These are phyloP conservation scores for Apiotrichum domesticum DNA, from an alignment of 1,284 basidiomycete genomes.

Conservation along the genomic window DNA sequence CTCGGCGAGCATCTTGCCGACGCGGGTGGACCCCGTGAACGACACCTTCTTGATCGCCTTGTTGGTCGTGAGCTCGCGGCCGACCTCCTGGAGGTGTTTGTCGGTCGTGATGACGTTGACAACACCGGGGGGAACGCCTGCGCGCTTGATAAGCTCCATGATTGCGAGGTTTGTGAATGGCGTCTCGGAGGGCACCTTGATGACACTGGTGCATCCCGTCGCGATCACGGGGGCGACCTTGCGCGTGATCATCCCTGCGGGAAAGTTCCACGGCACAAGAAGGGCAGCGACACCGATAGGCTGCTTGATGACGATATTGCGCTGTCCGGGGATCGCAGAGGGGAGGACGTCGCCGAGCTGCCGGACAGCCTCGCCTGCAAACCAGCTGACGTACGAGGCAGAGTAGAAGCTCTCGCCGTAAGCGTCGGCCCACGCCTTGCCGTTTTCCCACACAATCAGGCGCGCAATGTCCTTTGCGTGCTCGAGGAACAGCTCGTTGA, in stretches of 20 bases:
- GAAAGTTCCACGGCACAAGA: slow-evolving; percentile 67
- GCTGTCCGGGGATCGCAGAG: slow-evolving; percentile 61
- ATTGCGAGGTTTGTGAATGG: slow-evolving; percentile 84
- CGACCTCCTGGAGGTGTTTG: slow-evolving; percentile 37
- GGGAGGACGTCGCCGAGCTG: slow-evolving; percentile 71
- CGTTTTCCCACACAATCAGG: slow-evolving; percentile 64
- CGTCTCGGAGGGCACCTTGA: slow-evolving; percentile 94
- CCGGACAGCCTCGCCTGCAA: slow-evolving; percentile 81
- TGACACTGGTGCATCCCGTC: slow-evolving; percentile 90
- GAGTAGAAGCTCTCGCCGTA: slow-evolving; percentile 76
- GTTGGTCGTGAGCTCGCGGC: slow-evolving; percentile 44
- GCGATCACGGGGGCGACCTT: slow-evolving; percentile 63
- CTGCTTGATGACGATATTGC: slow-evolving; percentile 91
- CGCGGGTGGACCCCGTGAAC: slow-evolving; percentile 84
- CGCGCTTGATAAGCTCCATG: slow-evolving; percentile 65
- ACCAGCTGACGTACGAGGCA: slow-evolving; percentile 76
- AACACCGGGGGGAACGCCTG: slow-evolving; percentile 89
- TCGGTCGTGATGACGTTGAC: slow-evolving; percentile 78
- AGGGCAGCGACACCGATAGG: slow-evolving; percentile 62
- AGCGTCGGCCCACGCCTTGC: slow-evolving; percentile 75
- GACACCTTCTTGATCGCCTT: slow-evolving; percentile 62
- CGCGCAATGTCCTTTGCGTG: slow-evolving; percentile 39
- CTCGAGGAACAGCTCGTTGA: slow-evolving; percentile 31
- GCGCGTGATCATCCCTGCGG: slow-evolving; percentile 59
- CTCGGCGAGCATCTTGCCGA: slow-evolving; percentile 81